Conservation (phyloP, 176 grass and related monocot species). For the Rhynchospora breviuscula region DNA sequence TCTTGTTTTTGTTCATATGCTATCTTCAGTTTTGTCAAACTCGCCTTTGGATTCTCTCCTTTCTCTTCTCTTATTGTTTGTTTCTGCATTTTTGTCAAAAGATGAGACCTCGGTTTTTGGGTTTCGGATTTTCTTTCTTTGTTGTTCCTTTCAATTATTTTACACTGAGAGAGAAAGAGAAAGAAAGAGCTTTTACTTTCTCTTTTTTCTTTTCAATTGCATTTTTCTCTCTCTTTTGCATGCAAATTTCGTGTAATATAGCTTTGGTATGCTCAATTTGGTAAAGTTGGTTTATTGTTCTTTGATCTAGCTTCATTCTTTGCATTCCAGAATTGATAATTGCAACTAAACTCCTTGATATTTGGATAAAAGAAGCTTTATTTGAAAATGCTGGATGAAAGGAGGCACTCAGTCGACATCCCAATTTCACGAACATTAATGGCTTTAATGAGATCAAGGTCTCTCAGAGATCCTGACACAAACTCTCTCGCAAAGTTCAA, state of each 20-base stretch:
- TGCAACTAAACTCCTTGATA: background rate
- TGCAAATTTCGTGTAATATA: background rate
- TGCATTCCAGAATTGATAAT: background rate
- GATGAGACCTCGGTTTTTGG: background rate
- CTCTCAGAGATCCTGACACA: conserved; percentile 89
- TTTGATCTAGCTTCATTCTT: background rate
- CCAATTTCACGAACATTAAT: conserved; percentile 73
- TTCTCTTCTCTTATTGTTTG: background rate
- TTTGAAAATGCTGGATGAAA: conserved; percentile 56
- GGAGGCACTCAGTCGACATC: conserved; percentile 87
- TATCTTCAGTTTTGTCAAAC: background rate
- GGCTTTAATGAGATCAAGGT: conserved; percentile 82
- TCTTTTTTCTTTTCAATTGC: background rate
- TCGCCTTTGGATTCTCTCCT: background rate
- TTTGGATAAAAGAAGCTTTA: background rate
- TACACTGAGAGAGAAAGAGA: background rate
- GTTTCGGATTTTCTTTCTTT: background rate
- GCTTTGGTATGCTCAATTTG: background rate
- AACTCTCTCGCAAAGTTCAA: conserved; percentile 80
- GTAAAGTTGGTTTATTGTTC: background rate
- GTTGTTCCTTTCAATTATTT: background rate
- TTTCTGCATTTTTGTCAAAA: conserved; percentile 12
- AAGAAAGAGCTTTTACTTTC: conserved; percentile 1
- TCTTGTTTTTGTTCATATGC: background rate
- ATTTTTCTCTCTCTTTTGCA: conserved; percentile 4